Percentiles rank a stretch among this genome's conserved stretches.
phyloP scores from a whole-genome alignment of 2,329 filamentous ascomycete species.

The Xylariaceae sp. region DNA sequence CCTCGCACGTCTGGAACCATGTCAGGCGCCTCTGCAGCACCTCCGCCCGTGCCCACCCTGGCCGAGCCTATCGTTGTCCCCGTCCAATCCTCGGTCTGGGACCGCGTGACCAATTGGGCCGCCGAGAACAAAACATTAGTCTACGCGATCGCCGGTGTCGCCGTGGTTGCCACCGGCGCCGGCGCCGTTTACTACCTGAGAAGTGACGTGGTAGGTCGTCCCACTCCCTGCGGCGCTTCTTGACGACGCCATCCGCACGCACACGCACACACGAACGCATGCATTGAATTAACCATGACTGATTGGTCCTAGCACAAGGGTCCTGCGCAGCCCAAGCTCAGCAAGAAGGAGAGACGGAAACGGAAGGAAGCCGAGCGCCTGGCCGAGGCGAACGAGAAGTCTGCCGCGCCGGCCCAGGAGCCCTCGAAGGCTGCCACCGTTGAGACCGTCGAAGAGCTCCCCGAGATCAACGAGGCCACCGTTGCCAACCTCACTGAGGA shows the following conservation, averaged over 20 bases:
- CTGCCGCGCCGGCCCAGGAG: conserved; percentile 33
- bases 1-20: conserved; percentile 17
- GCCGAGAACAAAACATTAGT: conserved; percentile 93
- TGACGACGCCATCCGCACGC: not conserved
- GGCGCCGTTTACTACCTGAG: conserved; percentile 90
- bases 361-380: conserved; percentile 72
- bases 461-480: conserved; percentile 57
- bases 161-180: conserved; percentile 83
- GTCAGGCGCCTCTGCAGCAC: conserved; percentile 38
- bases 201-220: conserved; percentile 46
- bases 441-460: conserved; percentile 62
- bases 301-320: conserved; percentile 37
- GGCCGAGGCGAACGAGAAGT: conserved; percentile 39
- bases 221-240: not conserved
- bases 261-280: not conserved
- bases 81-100: conserved; percentile 67
- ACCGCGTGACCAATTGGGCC: conserved; percentile 84
- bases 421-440: conserved; percentile 47
- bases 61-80: conserved; percentile 41
- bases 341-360: conserved; percentile 86
- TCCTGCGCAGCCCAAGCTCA: conserved; percentile 61
- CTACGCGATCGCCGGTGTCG: conserved; percentile 93
- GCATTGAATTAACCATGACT: conserved; percentile 9
- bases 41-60: conserved; percentile 44
- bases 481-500: conserved; percentile 50